Conservation (phyloP, 331 rosid genomes). For the Quercus tomentella region DNA sequence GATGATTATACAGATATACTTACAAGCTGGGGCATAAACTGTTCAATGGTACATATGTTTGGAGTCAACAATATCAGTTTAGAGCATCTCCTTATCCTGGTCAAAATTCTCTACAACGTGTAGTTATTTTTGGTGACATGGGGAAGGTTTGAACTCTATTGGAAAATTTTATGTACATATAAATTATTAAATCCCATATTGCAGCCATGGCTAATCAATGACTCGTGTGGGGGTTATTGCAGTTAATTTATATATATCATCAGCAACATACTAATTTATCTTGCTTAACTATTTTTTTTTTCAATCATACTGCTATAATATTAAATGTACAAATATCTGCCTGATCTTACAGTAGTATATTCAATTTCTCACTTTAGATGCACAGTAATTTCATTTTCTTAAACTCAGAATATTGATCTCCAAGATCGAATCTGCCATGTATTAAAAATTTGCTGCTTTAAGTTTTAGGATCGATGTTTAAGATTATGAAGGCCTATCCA, state of each 20-base stretch:
- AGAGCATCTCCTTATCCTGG: constrained; percentile 92
- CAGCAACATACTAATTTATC: neutral
- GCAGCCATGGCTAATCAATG: neutral
- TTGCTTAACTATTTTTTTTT: neutral
- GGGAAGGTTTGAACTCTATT: constrained; percentile 74
- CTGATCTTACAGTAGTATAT: neutral
- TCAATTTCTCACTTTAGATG: neutral
- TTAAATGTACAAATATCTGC: neutral
- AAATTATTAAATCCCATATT: neutral
- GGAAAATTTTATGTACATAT: neutral
- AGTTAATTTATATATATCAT: neutral
- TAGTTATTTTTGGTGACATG: constrained; percentile 89
- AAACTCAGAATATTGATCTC: neutral
- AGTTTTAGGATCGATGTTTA: neutral
- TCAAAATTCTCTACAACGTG: constrained; percentile 78
- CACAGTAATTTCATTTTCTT: no score
- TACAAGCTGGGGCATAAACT: constrained; percentile 80
- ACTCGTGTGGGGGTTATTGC: neutral
- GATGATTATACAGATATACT: constrained; percentile 46
- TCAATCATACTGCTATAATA: no score
- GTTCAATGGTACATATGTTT: constrained; percentile 53
- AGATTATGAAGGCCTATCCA: neutral
- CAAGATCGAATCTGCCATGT: neutral
- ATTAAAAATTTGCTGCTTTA: neutral
- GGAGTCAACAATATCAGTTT: constrained; percentile 63